phyloP scores from a whole-genome alignment of 2,329 filamentous ascomycete genomes.

The Leptographium wingfieldii region DNA sequence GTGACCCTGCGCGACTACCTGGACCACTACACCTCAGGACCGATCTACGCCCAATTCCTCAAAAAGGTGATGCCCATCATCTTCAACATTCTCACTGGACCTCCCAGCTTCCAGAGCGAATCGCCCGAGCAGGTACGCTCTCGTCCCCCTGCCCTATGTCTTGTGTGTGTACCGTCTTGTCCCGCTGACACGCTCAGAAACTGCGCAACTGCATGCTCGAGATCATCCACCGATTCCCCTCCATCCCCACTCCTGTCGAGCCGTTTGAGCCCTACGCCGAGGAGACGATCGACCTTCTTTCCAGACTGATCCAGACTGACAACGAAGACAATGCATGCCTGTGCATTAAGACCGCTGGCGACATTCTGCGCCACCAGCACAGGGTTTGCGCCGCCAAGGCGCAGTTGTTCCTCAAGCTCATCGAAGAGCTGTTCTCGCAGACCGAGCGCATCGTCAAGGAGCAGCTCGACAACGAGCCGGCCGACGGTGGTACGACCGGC shows the following conservation, averaged over 20 bases:
- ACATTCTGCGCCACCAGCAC: conserved; percentile 85
- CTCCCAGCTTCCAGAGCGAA: conserved; percentile 82
- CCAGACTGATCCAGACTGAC: conserved; percentile 77
- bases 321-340: conserved; percentile 99
- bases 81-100: conserved; percentile 69
- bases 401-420: conserved; percentile 79
- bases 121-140: conserved; percentile 69
- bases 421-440: conserved; percentile 89
- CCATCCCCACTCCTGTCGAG: conserved; percentile 60
- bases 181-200: conserved; percentile 40
- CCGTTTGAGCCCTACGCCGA: conserved; percentile 78
- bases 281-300: conserved; percentile 80
- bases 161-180: neutral
- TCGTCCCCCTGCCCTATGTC: neutral
- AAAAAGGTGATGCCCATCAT: conserved; percentile 84
- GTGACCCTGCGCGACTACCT: conserved; percentile 81
- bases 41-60: conserved; percentile 64
- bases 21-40: conserved; percentile 72
- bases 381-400: conserved; percentile 69
- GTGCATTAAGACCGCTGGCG: conserved; percentile 96
- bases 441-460: conserved; percentile 93
- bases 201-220: conserved; percentile 88
- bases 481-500: conserved; percentile 19
- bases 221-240: conserved; percentile 75
- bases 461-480: conserved; percentile 70